Percentiles rank a stretch among this genome's conserved stretches.
These are phyloP conservation scores for Eremomyces bilateralis DNA, from an alignment of 495 filamentous ascomycete species.

Conservation along the genomic window DNA sequence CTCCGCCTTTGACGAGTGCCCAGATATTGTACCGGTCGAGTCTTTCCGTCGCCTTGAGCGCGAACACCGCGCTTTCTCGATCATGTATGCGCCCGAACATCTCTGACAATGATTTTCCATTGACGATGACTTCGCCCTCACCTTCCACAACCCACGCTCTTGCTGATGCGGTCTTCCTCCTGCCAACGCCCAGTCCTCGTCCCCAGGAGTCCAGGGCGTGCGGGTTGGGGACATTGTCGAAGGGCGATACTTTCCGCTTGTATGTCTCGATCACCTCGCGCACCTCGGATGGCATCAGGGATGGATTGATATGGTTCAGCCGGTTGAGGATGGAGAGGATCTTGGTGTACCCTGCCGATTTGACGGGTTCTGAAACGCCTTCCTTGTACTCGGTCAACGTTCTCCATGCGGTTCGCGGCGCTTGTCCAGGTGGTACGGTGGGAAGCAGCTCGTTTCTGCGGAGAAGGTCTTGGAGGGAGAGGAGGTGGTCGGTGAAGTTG, in stretches of 20 bases:
- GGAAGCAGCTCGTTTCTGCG: slow-evolving; percentile 53
- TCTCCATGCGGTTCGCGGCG: slow-evolving; percentile 67
- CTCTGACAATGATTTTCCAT: slow-evolving; percentile 59
- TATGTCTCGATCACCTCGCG: slow-evolving; percentile 39
- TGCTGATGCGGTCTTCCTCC: slow-evolving; percentile 67
- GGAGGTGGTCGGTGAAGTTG: slow-evolving; percentile 64
- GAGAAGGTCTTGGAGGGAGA: slow-evolving; percentile 47
- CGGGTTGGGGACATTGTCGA: slow-evolving; percentile 32
- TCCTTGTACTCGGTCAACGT: slow-evolving; percentile 53
- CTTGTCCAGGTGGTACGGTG: slow-evolving; percentile 34
- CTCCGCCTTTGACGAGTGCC: slow-evolving; percentile 62
- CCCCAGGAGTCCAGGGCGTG: slow-evolving; percentile 47
- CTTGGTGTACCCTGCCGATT: slow-evolving; percentile 54
- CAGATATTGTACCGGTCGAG: slow-evolving; percentile 96
- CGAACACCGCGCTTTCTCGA: slow-evolving; percentile 83
- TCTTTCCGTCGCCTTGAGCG: slow-evolving; percentile 58
- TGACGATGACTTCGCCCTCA: slow-evolving; percentile 69
- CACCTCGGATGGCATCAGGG: slow-evolving; percentile 50
- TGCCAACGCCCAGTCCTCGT: slow-evolving; percentile 52
- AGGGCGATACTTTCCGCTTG: slow-evolving; percentile 53
- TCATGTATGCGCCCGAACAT: slow-evolving; percentile 79
- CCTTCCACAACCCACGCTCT: slow-evolving; percentile 78
- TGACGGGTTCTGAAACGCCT: slow-evolving; percentile 52
- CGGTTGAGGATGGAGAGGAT: slow-evolving; percentile 54
- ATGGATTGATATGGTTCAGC: slow-evolving; percentile 69